Evolutionary conservation across 352 stramenopile genomes (phyloP).

Genomic region (Phytophthora agathidicida): DNA sequence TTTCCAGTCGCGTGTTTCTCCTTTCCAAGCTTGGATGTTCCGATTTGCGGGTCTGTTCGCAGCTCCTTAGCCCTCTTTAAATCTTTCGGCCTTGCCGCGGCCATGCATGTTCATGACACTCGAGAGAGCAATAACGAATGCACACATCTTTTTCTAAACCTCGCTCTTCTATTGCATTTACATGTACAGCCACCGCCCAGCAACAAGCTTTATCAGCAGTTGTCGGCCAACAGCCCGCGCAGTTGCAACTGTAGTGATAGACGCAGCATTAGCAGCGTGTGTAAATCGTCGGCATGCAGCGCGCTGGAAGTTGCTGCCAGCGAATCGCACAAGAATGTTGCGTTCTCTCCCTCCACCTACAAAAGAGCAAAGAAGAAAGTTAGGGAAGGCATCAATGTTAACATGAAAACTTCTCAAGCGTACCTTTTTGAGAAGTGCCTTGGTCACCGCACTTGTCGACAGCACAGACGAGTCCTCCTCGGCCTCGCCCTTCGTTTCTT

Average conservation of each 20-base stretch:
- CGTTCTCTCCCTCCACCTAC: slow-evolving; percentile 76
- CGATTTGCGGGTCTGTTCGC: slow-evolving; percentile 3
- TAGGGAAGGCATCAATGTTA: not conserved
- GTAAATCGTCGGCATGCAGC: slow-evolving; percentile 69
- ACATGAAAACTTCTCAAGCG: not conserved
- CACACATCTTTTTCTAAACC: slow-evolving; percentile 6
- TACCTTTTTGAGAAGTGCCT: slow-evolving; percentile 68
- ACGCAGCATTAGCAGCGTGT: slow-evolving; percentile 61
- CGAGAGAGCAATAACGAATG: slow-evolving; percentile 24
- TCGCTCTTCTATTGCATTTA: slow-evolving; percentile 14
- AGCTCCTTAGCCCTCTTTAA: slow-evolving; percentile 12
- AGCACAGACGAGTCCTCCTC: slow-evolving; percentile 22
- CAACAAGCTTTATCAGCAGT: slow-evolving; percentile 26
- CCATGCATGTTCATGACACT: slow-evolving; percentile 18
- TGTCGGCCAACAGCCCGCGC: slow-evolving; percentile 41
- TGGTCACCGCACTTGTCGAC: slow-evolving; percentile 39
- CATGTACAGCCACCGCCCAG: slow-evolving; percentile 1
- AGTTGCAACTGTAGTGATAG: slow-evolving; percentile 53
- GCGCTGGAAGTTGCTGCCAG: slow-evolving; percentile 54
- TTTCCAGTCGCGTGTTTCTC: slow-evolving; percentile 9
- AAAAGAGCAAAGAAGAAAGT: slow-evolving; percentile 5
- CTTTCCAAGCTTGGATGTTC: slow-evolving; percentile 12
- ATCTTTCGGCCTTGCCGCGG: slow-evolving; percentile 4
- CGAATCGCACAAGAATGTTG: slow-evolving; percentile 56
- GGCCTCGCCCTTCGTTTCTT: slow-evolving; percentile 42